Percentiles rank a stretch among this genome's conserved stretches.
phyloP scores from a whole-genome alignment of 1,284 basidiomycete genomes.

The Cutaneotrichosporon sp. region DNA sequence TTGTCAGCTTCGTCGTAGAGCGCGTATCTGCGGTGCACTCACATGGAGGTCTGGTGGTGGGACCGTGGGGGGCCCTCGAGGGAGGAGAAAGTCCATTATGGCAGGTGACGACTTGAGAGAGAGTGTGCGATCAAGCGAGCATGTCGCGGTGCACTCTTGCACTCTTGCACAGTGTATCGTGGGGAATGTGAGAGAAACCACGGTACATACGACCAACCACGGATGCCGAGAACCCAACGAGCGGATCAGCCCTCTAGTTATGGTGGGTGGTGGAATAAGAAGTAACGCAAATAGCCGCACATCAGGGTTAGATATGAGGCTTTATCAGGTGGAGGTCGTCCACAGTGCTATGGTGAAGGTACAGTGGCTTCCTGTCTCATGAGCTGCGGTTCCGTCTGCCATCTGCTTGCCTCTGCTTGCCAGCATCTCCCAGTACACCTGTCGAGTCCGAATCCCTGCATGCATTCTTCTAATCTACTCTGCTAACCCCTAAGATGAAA shows the following conservation, averaged over 20 bases:
- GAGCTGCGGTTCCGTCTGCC: too few species aligned
- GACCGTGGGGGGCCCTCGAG: neutral
- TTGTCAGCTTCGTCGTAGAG: conserved; percentile 7
- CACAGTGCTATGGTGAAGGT: too few species aligned
- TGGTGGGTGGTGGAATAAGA: neutral
- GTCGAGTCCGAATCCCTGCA: neutral
- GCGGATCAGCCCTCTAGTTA: neutral
- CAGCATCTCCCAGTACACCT: too few species aligned
- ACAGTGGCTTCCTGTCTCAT: too few species aligned
- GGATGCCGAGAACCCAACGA: neutral
- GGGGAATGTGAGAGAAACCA: too few species aligned
- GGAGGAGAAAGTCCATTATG: neutral
- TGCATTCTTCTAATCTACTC: neutral
- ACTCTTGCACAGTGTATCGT: too few species aligned
- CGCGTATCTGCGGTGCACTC: neutral
- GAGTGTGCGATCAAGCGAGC: neutral
- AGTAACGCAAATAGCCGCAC: neutral
- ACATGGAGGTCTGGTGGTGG: conserved; percentile 8
- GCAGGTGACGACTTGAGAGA: neutral
- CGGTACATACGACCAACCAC: neutral
- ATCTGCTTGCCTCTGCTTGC: too few species aligned
- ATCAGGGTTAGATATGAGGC: conserved; percentile 11
- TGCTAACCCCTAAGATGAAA: conserved; percentile 15
- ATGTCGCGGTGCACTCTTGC: too few species aligned
- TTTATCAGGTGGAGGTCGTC: conserved; percentile 13